These are phyloP conservation scores for Epipyxis sp. DNA, from an alignment of 108 stramenopile genomes.

Conservation along the genomic window DNA sequence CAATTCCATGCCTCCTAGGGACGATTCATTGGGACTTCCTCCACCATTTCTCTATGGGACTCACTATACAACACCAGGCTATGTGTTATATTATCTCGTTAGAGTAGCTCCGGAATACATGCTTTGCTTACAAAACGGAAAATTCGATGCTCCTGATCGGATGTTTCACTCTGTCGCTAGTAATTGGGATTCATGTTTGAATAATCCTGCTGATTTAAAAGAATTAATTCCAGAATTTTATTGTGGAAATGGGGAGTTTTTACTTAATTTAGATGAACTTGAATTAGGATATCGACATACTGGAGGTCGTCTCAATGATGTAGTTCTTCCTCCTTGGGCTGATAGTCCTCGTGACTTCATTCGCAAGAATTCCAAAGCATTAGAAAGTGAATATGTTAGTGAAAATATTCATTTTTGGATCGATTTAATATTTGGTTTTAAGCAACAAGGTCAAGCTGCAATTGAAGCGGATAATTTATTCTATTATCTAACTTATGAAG, in stretches of 20 bases:
- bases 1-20: conserved; percentile 41
- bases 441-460: conserved; percentile 79
- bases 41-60: conserved; percentile 88
- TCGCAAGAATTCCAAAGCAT: conserved; percentile 72
- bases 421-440: conserved; percentile 91
- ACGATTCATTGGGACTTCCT: conserved; percentile 38
- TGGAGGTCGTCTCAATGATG: conserved; percentile 79
- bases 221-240: conserved; percentile 95
- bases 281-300: conserved; percentile 85
- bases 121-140: conserved; percentile 88
- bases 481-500: conserved; percentile 80
- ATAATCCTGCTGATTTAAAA: conserved; percentile 93
- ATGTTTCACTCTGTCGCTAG: conserved; percentile 75
- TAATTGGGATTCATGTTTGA: conserved; percentile 71
- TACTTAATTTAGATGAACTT: conserved; percentile 78
- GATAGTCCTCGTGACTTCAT: conserved; percentile 80
- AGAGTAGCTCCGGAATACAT: conserved; percentile 91
- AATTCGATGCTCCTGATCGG: conserved; percentile 92
- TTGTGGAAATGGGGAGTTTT: conserved; percentile 74
- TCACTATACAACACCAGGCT: conserved; percentile 91
- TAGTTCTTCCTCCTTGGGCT: conserved; percentile 83
- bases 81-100: conserved; percentile 93
- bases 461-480: conserved; percentile 75
- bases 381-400: conserved; percentile 85
- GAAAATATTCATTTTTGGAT: conserved; percentile 85